Evolutionary conservation across 2,329 filamentous ascomycete genomes (phyloP).

Genomic region (Talaromyces sp.): DNA sequence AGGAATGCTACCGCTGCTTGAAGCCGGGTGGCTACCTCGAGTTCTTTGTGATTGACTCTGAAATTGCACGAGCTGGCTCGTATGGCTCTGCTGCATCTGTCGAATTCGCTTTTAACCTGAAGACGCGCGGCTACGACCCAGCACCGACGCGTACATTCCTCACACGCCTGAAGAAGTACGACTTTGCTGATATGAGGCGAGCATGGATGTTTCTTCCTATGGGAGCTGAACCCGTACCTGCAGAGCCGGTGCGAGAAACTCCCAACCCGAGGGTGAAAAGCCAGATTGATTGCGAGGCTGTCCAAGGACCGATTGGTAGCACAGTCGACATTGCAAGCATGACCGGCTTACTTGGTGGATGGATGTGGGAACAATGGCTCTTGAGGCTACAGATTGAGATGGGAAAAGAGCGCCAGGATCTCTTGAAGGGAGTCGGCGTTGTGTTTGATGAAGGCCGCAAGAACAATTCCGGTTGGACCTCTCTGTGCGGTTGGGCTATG

Average conservation of each 20-base stretch:
- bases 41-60: conserved; percentile 82
- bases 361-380: conserved; percentile 96
- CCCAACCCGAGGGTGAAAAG: conserved; percentile 31
- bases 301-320: conserved; percentile 53
- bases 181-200: conserved; percentile 74
- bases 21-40: conserved; percentile 92
- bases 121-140: conserved; percentile 84
- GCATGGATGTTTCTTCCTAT: conserved; percentile 88
- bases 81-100: conserved; percentile 75
- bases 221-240: conserved; percentile 49
- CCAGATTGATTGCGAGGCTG: conserved; percentile 52
- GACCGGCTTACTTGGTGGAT: conserved; percentile 75
- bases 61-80: conserved; percentile 78
- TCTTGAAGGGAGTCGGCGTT: conserved; percentile 51
- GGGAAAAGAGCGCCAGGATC: conserved; percentile 54
- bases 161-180: conserved; percentile 63
- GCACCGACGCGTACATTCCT: conserved; percentile 77
- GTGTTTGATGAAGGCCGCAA: conserved; percentile 57
- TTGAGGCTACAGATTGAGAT: conserved; percentile 82
- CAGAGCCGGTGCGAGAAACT: conserved; percentile 38
- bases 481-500: conserved; percentile 54
- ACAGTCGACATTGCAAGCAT: conserved; percentile 68
- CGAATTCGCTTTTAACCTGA: conserved; percentile 86
- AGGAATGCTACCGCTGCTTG: conserved; percentile 82
- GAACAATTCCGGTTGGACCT: conserved; percentile 53